Evolutionary conservation across 805 yeast genomes (phyloP), one percentile per base, ranked within the genome.

Genomic region (Ogataea allantospora): DNA sequence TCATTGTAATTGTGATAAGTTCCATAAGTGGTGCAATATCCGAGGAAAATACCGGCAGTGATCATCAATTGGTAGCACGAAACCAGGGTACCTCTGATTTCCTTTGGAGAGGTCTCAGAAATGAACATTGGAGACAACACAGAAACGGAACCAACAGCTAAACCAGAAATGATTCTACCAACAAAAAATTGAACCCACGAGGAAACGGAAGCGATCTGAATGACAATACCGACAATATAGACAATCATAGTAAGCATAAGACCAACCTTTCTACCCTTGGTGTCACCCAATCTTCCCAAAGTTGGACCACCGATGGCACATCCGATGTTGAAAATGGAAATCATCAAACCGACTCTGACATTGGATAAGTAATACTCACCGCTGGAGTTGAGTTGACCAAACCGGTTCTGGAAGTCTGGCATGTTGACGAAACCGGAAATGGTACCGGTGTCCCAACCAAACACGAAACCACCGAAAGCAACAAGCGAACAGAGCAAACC

Each of bases 371-470:
- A 63, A 48, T 47, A 26, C 2, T 52, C 60, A 41, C 81, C 82
- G n/a, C 54, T 54, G 5, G 56, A 33, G 40, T 64, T 46, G 3
- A 45, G 15, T 44, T 66, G 61, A 54, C 84, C 87, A 48, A 80
- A 79, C 51, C 80, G 65, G 13, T 47, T 40, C 35, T 63, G 55
- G 60, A 73, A 81, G 45, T 78, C 77, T n/a, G 67, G 51, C 79
- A 80, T 76, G 56, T 76, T 76, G 33, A 80, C 77, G 52, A 81
- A 77, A 48, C 87, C 87, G 27, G 84, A 78, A 60, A 80, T 75
- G 47, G 88, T 80, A 66, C 88, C 88, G 35, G 86, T 82, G 66
- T 81, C 88, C 73, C 81, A 81, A 43, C 88, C 88, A 54, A 79
- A 82, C 30, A 81, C 80, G 57, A 77, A 82, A 31, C 88, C 89